These are phyloP conservation scores for Filobasidium wieringae DNA, from an alignment of 768 basidiomycete genomes.

Conservation along the genomic window DNA sequence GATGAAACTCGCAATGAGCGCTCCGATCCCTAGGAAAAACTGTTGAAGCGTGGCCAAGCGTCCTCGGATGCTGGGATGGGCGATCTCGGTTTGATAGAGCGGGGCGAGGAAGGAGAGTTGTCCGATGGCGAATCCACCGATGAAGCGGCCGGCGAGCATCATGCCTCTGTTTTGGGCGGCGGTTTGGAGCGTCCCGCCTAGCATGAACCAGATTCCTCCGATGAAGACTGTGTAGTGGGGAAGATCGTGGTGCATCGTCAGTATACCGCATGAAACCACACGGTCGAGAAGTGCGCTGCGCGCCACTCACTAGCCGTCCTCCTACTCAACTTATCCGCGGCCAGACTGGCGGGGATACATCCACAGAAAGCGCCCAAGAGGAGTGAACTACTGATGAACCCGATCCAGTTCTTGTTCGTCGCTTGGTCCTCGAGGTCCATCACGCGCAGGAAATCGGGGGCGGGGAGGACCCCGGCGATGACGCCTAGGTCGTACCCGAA, in stretches of 20 bases:
- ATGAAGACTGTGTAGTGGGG: slow-evolving; percentile 9
- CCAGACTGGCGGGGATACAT: slow-evolving; percentile 13
- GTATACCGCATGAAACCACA: background rate
- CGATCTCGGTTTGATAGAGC: slow-evolving; percentile 51
- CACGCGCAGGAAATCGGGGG: slow-evolving; percentile 21
- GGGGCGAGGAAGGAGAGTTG: slow-evolving; percentile 74
- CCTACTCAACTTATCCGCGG: slow-evolving; percentile 14
- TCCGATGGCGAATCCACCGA: slow-evolving; percentile 70
- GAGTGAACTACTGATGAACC: slow-evolving; percentile 31
- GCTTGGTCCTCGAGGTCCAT: slow-evolving; percentile 4
- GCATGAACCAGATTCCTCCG: slow-evolving; percentile 13
- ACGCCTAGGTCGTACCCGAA: slow-evolving; percentile 32
- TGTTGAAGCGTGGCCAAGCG: slow-evolving; percentile 49
- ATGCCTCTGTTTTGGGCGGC: slow-evolving; percentile 13
- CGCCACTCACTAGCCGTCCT: slow-evolving; percentile 13
- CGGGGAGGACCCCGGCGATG: slow-evolving; percentile 31
- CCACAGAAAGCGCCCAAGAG: slow-evolving; percentile 23
- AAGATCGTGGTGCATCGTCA: background rate
- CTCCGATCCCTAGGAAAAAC: slow-evolving; percentile 33
- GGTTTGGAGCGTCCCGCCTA: slow-evolving; percentile 20
- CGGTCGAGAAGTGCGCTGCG: background rate
- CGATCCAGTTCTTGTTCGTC: slow-evolving; percentile 22
- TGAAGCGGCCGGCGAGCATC: slow-evolving; percentile 40
- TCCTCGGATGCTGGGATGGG: slow-evolving; percentile 50
- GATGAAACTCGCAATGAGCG: slow-evolving; percentile 47